Evolutionary conservation across 108 stramenopile species (phyloP), one percentile per base, ranked within the genome.

Genomic region (Craspedostauros australis): DNA sequence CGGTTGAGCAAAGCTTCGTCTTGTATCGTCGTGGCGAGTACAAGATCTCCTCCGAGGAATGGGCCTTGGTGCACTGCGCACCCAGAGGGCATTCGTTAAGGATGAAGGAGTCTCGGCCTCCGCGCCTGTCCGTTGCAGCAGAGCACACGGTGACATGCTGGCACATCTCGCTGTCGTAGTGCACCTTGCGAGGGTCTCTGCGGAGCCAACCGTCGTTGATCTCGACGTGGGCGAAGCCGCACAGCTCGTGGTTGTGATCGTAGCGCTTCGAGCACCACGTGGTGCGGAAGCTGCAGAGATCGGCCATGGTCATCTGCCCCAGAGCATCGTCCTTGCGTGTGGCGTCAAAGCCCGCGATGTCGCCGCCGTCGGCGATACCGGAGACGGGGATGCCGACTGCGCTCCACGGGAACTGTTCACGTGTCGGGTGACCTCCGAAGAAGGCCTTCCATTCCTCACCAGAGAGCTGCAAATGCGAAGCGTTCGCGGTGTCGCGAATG

Each of bases 191-290:
- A 19, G 86, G 84, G 55, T 92, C 64, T 12, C 91, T 82, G 28
- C 91, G 76, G 2, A 92, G 53, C 91, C 91, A 92, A 0, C 91
- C 91, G 25, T 82, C 68, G 38, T 86, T 86, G 19, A 84, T 53
- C 18, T 84, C 84, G 20, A 75, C 75, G 56, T 91, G 91, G 27
- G 86, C 84, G 54, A 92, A 88, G 11, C 77, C 64, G 63, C 91
- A 92, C 18, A 92, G 60, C 14, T 75, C 51, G 43, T 86, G 82
- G 52, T 92, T 82, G 40, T 92, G 91, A 7, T 92, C 91, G 58
- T 92, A 92, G 21, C 91, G 73, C 51, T 92, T 92, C 39, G 82
- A 61, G 43, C 91, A 92, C 91, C 91, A 92, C 3, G 82, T 66
- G 21, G 84, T 92, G 7, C 84, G 74, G 39, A 92, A 86, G 41